Conservation (phyloP, 352 stramenopile species). For the Lagenidium sp. region DNA sequence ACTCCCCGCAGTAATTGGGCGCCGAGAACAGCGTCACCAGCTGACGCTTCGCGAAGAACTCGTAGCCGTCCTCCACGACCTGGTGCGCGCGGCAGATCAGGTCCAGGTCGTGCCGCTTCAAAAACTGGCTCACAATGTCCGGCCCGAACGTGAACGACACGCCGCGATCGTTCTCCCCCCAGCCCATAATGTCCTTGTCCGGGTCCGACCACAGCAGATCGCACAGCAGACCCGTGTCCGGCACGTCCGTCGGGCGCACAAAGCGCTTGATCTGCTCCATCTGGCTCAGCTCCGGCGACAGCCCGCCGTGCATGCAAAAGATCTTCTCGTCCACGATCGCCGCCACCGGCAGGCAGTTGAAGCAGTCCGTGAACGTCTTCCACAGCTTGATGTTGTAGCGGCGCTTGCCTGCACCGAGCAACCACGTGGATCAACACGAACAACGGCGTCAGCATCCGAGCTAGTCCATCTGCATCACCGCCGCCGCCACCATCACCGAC, state of each 20-base stretch:
- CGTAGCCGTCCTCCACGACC: constrained; percentile 46
- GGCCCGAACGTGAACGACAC: constrained; percentile 95
- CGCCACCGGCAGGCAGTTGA: constrained; percentile 87
- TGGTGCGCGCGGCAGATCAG: constrained; percentile 97
- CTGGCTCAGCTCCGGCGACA: constrained; percentile 91
- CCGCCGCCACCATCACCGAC: not conserved
- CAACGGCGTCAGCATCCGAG: not conserved
- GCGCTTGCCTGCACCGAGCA: not conserved
- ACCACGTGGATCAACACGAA: not conserved
- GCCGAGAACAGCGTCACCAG: constrained; percentile 85
- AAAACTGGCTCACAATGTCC: constrained; percentile 92
- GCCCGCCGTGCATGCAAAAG: constrained; percentile 97
- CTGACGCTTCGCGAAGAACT: constrained; percentile 54
- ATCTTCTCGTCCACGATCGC: constrained; percentile 99
- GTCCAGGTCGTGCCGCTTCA: constrained; percentile 93
- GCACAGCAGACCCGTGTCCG: constrained; percentile 92
- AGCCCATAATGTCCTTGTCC: constrained; percentile 97
- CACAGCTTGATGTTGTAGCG: constrained; percentile 1
- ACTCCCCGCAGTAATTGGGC: constrained; percentile 87
- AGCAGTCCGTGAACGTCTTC: constrained; percentile 23
- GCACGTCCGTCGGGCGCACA: constrained; percentile 87
- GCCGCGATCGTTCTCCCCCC: constrained; percentile 96
- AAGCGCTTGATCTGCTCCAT: constrained; percentile 93
- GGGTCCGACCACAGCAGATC: constrained; percentile 73
- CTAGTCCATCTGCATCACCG: not conserved